Evolutionary conservation across 2,329 filamentous ascomycete genomes (phyloP).

Genomic region (Trichocomaceae sp.): DNA sequence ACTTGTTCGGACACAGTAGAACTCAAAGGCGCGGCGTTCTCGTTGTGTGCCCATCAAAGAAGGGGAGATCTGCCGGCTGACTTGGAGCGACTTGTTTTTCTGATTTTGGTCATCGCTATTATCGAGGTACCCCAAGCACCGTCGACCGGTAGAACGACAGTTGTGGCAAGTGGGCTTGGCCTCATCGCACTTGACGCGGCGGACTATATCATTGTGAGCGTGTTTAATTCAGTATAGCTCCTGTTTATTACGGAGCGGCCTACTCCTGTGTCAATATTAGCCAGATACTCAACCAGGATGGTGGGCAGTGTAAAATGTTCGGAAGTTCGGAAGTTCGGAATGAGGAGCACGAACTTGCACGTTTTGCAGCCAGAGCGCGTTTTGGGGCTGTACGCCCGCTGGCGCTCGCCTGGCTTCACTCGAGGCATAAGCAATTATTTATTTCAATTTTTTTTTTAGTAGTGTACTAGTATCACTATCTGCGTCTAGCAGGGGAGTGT

Average conservation of each 20-base stretch:
- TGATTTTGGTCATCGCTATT: neutral
- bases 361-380: conserved; percentile 8
- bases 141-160: neutral
- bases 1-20: conserved; percentile 3
- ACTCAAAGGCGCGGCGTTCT: conserved; percentile 7
- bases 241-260: neutral
- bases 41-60: neutral
- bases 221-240: neutral
- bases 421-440: conserved; percentile 1
- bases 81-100: neutral
- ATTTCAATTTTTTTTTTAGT: too few relatives aligned
- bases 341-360: conserved; percentile 4
- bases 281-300: neutral
- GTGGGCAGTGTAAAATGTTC: neutral
- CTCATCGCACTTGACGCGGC: conserved; percentile 9
- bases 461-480: too few relatives aligned
- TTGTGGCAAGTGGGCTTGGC: conserved; percentile 2
- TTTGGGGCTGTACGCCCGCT: conserved; percentile 5
- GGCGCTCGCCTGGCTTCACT: conserved; percentile 8
- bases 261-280: conserved; percentile 6
- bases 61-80: neutral
- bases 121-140: conserved; percentile 1
- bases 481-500: neutral
- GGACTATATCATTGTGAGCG: neutral
- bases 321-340: neutral